Base-by-base conservation (phyloP, 2,329 filamentous ascomycete species). In the Mollisia scopiformis region DNA sequence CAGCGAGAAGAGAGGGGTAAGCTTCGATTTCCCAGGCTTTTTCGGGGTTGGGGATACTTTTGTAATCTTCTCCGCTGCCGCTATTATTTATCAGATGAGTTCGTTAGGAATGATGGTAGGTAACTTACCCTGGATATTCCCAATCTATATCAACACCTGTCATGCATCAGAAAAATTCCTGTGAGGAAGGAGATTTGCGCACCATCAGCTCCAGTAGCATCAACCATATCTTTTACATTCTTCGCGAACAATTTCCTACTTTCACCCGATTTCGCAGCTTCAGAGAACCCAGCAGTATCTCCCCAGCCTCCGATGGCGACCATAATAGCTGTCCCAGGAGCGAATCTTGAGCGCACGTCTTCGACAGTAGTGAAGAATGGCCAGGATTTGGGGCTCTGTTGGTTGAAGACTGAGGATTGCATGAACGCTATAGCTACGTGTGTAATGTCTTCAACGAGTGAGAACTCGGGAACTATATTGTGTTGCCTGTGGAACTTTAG, bases 261-360 rank as follows among this genome's bases (percentile, higher is more conserved):
- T 6, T 74, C 67, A 1, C 82, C 78, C 3, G 80, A 79, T 54
- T 77, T 79, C 1, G 86, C 84, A 0, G 82, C 88, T 10, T 72
- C 73, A 0, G 82, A 80, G 69, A 91, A 92, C 6, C 43, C 43
- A 0, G 88, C 89, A 6, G 83, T 87, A 62, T 91, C 87, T 0
- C 88, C 89, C 89, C 90, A 93, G 55, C 89, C 90, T 11, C 90
- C 90, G 64, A 93, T 85, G 21, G 90, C 88, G 37, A 92, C 80
- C 77, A 89, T 82, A 23, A 92, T 75, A 66, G 89, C 87, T 21
- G 87, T 87, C 27, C 78, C 78, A 0, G 74, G 61, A 6, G 74
- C 74, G 62, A 88, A 86, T 57, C 78, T 75, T 19, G 70, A 62
- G 4, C 85, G 82, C 14, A 81, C 77, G 13, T 78, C 71, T 2